Evolutionary conservation across 1,284 basidiomycete species (phyloP).

Genomic region (Ganoderma meredithae): DNA sequence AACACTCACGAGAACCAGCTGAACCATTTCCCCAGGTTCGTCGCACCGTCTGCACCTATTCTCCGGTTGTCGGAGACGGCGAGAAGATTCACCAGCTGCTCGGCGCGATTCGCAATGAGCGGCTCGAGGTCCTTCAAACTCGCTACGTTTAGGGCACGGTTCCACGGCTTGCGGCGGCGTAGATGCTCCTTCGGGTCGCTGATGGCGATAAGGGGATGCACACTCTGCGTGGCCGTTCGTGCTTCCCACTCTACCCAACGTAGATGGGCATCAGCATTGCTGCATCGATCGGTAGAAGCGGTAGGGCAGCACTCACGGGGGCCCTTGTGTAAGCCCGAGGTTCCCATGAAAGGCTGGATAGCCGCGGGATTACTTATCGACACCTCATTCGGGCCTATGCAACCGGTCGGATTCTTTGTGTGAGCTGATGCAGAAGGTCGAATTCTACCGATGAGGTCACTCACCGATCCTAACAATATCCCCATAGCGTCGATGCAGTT

Average conservation of each 20-base stretch:
- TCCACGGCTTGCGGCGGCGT: slow-evolving; percentile 40
- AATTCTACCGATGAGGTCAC: slow-evolving; percentile 13
- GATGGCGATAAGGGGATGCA: slow-evolving; percentile 33
- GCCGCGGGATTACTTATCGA: slow-evolving; percentile 53
- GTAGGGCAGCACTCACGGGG: slow-evolving; percentile 48
- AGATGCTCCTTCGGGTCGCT: slow-evolving; percentile 35
- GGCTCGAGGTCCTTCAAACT: slow-evolving; percentile 39
- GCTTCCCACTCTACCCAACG: slow-evolving; percentile 28
- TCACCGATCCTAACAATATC: slow-evolving; percentile 48
- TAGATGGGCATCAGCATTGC: slow-evolving; percentile 19
- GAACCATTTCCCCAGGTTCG: slow-evolving; percentile 36
- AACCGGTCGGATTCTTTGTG: slow-evolving; percentile 16
- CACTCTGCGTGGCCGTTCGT: slow-evolving; percentile 30
- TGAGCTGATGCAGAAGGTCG: background rate
- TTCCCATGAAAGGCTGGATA: slow-evolving; percentile 53
- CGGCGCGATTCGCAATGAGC: slow-evolving; percentile 33
- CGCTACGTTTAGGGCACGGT: slow-evolving; percentile 37
- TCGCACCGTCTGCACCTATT: slow-evolving; percentile 2
- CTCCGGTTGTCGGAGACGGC: slow-evolving; percentile 24
- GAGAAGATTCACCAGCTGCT: slow-evolving; percentile 36
- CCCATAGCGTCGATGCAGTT: slow-evolving; percentile 30
- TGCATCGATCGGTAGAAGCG: slow-evolving; percentile 7
- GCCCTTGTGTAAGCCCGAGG: slow-evolving; percentile 57
- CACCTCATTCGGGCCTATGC: slow-evolving; percentile 62
- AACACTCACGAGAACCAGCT: slow-evolving; percentile 39